These are phyloP conservation scores for Trypanosoma conorhini DNA, from an alignment of 208 protist genomes.

Conservation along the genomic window DNA sequence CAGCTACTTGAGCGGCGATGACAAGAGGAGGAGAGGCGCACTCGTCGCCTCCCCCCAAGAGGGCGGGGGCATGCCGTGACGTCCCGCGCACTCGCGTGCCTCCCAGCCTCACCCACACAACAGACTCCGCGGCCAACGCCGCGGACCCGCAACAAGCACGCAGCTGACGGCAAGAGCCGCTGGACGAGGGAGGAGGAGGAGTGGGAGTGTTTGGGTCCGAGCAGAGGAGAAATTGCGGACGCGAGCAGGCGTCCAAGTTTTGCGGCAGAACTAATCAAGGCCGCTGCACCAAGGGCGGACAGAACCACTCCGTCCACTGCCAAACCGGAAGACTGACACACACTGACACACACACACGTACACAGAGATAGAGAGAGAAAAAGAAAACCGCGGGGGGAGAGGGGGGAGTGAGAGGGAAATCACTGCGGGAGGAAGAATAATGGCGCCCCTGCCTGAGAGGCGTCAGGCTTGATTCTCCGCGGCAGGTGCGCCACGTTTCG, in stretches of 20 bases:
- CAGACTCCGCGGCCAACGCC: background rate
- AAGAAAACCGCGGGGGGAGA: background rate
- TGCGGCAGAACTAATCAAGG: background rate
- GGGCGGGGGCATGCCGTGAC: background rate
- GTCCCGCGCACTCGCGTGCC: background rate
- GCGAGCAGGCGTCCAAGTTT: background rate
- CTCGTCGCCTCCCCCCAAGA: background rate
- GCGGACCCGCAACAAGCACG: background rate
- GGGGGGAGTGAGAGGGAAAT: background rate
- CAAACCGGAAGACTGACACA: background rate
- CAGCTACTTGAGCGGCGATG: background rate
- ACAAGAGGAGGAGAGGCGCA: background rate
- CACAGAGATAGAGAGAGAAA: no score
- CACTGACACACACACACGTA: conserved; percentile 11
- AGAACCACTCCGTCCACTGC: background rate
- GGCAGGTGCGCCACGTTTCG: background rate
- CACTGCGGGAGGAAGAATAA: background rate
- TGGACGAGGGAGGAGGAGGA: no score
- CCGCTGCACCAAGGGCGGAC: background rate
- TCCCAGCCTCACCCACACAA: background rate
- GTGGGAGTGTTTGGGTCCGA: background rate
- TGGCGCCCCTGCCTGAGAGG: background rate
- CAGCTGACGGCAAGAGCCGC: background rate
- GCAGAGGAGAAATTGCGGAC: background rate
- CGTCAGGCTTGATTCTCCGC: background rate